These are phyloP conservation scores for Starmerella sirachaensis DNA, from an alignment of 805 yeast species.

Conservation along the genomic window DNA sequence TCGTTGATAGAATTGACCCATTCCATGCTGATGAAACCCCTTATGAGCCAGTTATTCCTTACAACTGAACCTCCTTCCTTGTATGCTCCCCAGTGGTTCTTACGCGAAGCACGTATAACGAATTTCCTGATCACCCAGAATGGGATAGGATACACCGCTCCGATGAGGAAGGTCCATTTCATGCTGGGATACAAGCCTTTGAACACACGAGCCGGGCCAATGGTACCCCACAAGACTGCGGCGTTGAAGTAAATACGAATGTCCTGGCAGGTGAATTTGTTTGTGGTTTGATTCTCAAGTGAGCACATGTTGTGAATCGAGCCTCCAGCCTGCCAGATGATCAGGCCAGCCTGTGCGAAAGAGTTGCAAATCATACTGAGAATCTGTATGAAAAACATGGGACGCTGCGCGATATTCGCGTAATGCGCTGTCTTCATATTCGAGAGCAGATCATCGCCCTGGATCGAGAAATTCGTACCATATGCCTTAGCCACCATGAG, in stretches of 20 bases:
- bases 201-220: slow-evolving; percentile 35
- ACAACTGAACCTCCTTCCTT: slow-evolving; percentile 23
- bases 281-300: slow-evolving; percentile 21
- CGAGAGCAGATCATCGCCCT: slow-evolving; percentile 48
- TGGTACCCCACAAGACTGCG: slow-evolving; percentile 34
- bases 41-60: background rate
- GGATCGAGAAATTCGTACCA: slow-evolving; percentile 49
- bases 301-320: slow-evolving; percentile 24
- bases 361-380: slow-evolving; percentile 24
- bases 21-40: background rate
- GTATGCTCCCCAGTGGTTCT: background rate
- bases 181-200: slow-evolving; percentile 47
- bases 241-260: slow-evolving; percentile 39
- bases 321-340: slow-evolving; percentile 29
- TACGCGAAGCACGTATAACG: background rate
- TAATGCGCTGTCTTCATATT: slow-evolving; percentile 46
- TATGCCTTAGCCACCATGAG: slow-evolving; percentile 40
- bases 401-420: slow-evolving; percentile 45
- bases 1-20: slow-evolving; percentile 11
- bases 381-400: slow-evolving; percentile 40
- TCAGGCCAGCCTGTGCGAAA: slow-evolving; percentile 25
- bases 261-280: slow-evolving; percentile 29
- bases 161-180: slow-evolving; percentile 52
- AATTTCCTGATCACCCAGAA: slow-evolving; percentile 15
- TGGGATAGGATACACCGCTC: slow-evolving; percentile 28